phyloP scores from a whole-genome alignment of 2,329 filamentous ascomycete species.

The Cladophialophora chaetospira region DNA sequence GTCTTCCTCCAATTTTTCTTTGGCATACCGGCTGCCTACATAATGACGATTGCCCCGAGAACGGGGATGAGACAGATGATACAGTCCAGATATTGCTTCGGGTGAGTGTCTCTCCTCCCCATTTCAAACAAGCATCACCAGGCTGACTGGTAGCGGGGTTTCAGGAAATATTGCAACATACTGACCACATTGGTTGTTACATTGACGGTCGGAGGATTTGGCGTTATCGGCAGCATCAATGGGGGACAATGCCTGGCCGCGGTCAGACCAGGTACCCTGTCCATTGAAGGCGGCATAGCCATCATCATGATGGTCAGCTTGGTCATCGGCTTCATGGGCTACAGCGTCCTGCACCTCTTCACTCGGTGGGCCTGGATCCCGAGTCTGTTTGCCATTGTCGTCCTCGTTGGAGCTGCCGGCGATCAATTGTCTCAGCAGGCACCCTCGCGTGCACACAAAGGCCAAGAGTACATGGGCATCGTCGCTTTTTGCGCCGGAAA shows the following conservation, averaged over 20 bases:
- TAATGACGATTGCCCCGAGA: background rate
- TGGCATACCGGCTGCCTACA: conserved; percentile 1
- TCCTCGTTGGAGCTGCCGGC: conserved; percentile 29
- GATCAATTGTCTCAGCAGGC: conserved; percentile 22
- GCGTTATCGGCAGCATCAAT: background rate
- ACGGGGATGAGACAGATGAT: conserved; percentile 11
- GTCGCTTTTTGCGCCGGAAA: background rate
- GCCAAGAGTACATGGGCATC: conserved; percentile 39
- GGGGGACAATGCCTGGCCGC: conserved; percentile 1
- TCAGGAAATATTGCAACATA: too few species aligned
- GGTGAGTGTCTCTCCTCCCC: background rate
- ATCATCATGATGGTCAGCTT: conserved; percentile 7
- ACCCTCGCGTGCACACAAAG: conserved; percentile 39
- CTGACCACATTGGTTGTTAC: too few species aligned
- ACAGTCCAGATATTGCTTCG: conserved; percentile 10
- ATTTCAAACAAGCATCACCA: background rate
- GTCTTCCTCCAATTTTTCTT: background rate
- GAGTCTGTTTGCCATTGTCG: conserved; percentile 25
- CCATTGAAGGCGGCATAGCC: conserved; percentile 2
- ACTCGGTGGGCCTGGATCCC: conserved; percentile 27
- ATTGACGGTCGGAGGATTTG: background rate
- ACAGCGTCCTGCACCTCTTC: conserved; percentile 5
- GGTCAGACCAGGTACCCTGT: background rate
- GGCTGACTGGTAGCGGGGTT: too few species aligned
- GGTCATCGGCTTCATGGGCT: conserved; percentile 11